A percentile compares a stretch with the other conserved stretches of the same genome.
These are phyloP conservation scores for Fusarium veterinarium DNA, from an alignment of 2,329 filamentous ascomycete species.

Conservation along the genomic window DNA sequence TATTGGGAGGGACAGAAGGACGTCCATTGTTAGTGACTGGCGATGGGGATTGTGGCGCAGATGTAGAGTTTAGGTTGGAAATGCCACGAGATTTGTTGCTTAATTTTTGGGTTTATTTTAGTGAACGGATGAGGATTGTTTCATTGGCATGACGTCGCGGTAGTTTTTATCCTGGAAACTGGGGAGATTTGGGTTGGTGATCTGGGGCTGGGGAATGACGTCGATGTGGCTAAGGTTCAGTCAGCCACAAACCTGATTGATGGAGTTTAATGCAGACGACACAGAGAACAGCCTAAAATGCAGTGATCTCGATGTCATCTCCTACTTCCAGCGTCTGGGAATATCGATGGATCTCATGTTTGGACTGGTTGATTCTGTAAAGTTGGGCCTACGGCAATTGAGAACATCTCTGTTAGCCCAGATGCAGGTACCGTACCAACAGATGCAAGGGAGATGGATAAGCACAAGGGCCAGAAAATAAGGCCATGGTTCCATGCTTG, in stretches of 20 bases:
- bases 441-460: neutral
- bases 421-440: slow-evolving; percentile 10
- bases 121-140: neutral
- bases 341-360: neutral
- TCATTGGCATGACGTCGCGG: slow-evolving; percentile 32
- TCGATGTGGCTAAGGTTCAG: slow-evolving; percentile 24
- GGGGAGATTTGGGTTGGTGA: neutral
- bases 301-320: neutral
- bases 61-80: neutral
- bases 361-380: fast-evolving
- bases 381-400: neutral
- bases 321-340: neutral
- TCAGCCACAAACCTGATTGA: slow-evolving; percentile 22
- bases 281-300: neutral
- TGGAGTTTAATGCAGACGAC: too few species aligned
- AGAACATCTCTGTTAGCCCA: neutral
- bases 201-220: slow-evolving; percentile 22
- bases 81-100: neutral
- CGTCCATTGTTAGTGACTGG: slow-evolving; percentile 62
- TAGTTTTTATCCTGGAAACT: slow-evolving; percentile 16
- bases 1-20: slow-evolving; percentile 78
- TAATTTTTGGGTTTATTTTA: neutral
- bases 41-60: slow-evolving; percentile 20
- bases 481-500: neutral
- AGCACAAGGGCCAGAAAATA: neutral